Evolutionary conservation across 257 asterid genomes (phyloP).

Genomic region (Solanum tarijense): DNA sequence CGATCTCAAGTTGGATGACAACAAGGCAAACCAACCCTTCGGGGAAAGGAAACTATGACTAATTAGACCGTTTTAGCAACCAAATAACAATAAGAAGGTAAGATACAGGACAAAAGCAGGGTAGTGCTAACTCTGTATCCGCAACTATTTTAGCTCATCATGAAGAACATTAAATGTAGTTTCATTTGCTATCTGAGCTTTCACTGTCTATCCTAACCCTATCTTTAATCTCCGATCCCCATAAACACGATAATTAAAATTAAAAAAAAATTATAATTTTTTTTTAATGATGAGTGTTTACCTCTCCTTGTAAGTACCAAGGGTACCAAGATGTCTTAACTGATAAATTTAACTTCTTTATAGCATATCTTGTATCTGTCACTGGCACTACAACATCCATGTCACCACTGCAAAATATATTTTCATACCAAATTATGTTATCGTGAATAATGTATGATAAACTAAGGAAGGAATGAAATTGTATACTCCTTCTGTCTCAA

Average conservation of each 20-base stretch:
- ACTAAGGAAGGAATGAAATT: neutral
- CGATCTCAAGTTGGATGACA: neutral
- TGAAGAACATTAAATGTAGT: neutral
- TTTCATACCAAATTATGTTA: neutral
- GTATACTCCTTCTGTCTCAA: neutral
- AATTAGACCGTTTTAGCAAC: neutral
- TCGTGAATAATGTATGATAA: neutral
- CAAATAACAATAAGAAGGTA: neutral
- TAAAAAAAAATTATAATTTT: neutral
- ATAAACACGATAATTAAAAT: neutral
- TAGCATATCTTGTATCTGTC: constrained; percentile 29
- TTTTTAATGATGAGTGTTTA: neutral
- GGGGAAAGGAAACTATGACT: neutral
- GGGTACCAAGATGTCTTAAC: constrained; percentile 34
- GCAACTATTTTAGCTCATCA: neutral
- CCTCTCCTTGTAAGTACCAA: constrained; percentile 31
- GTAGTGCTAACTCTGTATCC: neutral
- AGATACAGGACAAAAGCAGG: neutral
- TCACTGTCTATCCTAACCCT: neutral
- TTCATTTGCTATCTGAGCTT: neutral
- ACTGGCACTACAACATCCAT: constrained; percentile 25
- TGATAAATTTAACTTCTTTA: constrained; percentile 17
- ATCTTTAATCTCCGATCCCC: neutral
- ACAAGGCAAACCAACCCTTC: neutral
- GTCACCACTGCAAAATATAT: constrained; percentile 23